Percentiles rank a stretch among this genome's conserved stretches.
Conservation (phyloP, 768 basidiomycete species). For the Boletales sp. region DNA sequence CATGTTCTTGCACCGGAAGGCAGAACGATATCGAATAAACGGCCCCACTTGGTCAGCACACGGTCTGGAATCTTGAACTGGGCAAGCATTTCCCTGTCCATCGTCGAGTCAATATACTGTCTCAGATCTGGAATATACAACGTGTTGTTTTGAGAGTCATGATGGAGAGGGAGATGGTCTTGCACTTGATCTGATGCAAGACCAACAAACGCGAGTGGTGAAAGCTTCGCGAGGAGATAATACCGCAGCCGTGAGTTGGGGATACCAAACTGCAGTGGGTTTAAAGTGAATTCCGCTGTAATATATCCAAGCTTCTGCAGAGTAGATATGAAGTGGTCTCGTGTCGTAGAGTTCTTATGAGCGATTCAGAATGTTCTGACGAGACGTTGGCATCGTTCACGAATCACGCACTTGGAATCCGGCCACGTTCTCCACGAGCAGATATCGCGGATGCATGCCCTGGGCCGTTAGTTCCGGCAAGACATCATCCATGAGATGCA, state of each 20-base stretch:
- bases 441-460: constrained; percentile 48
- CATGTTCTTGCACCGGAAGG: constrained; percentile 62
- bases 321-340: constrained; percentile 48
- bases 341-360: constrained; percentile 60
- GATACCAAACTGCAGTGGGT: constrained; percentile 74
- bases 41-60: constrained; percentile 70
- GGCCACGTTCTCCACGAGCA: constrained; percentile 79
- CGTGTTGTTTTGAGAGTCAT: constrained; percentile 18
- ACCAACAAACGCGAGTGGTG: constrained; percentile 37
- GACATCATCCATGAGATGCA: constrained; percentile 61
- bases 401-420: constrained; percentile 71
- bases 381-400: constrained; percentile 3
- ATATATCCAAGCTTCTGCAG: constrained; percentile 55
- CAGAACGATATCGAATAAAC: constrained; percentile 74
- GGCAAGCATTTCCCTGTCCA: constrained; percentile 14
- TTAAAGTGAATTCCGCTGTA: constrained; percentile 61
- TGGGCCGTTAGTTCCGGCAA: constrained; percentile 52
- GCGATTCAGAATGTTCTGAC: constrained; percentile 5
- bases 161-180: constrained; percentile 53
- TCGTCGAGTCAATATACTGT: constrained; percentile 9
- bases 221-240: constrained; percentile 66
- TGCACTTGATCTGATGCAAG: constrained; percentile 32
- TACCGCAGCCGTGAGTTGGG: constrained; percentile 83
- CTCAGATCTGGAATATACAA: constrained; percentile 1
- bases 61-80: constrained; percentile 51